Evolutionary conservation across 2,329 filamentous ascomycete species (phyloP).

Genomic region (Penicillium sp.): DNA sequence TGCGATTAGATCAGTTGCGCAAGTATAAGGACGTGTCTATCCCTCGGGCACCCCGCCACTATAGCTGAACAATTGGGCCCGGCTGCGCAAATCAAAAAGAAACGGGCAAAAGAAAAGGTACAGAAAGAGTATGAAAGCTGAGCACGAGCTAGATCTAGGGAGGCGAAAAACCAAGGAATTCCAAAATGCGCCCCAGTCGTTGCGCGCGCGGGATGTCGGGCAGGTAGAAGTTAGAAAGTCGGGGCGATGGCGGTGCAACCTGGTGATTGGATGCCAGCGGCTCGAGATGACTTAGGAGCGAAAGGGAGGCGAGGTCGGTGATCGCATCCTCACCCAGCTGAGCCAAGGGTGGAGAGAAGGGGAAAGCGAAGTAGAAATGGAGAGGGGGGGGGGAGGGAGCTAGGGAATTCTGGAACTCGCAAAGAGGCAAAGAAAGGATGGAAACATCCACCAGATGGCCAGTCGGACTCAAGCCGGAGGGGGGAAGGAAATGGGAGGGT

Average conservation of each 20-base stretch:
- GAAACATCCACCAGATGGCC: conserved; percentile 8
- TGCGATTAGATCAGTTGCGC: conserved; percentile 9
- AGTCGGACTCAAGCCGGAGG: conserved; percentile 11
- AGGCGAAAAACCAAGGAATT: no score
- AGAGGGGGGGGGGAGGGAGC: conserved; percentile 1
- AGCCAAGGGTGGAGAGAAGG: conserved; percentile 9
- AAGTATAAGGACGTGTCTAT: conserved; percentile 11
- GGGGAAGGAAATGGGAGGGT: no score
- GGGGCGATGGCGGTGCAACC: conserved; percentile 20
- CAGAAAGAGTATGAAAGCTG: conserved; percentile 7
- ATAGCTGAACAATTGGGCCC: conserved; percentile 15
- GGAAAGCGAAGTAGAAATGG: not conserved
- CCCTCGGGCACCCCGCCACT: conserved; percentile 13
- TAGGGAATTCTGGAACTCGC: conserved; percentile 13
- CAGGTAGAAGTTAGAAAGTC: conserved; percentile 15
- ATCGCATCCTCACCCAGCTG: conserved; percentile 21
- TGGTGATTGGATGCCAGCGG: conserved; percentile 19
- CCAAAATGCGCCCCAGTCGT: conserved; percentile 9
- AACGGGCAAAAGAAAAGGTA: not conserved
- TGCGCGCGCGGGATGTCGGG: conserved; percentile 16
- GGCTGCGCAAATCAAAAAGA: conserved; percentile 3
- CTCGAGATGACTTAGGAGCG: conserved; percentile 12
- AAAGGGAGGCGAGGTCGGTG: conserved; percentile 23
- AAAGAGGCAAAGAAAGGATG: conserved; percentile 14
- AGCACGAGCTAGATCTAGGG: conserved; percentile 6